Percentiles rank a stretch among this genome's conserved stretches.
Conservation (phyloP, 2,329 filamentous ascomycete genomes). For the Alternaria burnsii region DNA sequence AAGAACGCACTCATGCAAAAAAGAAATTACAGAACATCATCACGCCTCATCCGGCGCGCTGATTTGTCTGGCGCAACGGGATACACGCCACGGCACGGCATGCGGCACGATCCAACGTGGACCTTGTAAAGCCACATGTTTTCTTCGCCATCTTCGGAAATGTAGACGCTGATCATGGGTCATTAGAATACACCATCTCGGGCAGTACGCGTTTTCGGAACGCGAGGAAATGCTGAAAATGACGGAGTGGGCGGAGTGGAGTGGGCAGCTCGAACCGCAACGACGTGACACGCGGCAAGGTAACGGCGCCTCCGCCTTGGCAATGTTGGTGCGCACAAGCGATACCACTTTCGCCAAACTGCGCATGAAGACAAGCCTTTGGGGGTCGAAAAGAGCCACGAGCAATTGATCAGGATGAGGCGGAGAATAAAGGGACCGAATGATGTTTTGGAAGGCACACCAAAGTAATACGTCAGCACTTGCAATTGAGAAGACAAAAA, state of each 20-base stretch:
- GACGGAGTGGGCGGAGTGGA: background rate
- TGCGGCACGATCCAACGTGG: background rate
- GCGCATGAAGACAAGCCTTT: background rate
- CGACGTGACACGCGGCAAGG: background rate
- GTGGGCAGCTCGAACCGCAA: too few species aligned
- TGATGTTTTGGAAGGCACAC: background rate
- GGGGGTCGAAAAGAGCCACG: background rate
- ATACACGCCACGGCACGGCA: background rate
- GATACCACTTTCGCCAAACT: background rate
- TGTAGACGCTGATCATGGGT: background rate
- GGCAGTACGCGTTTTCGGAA: background rate
- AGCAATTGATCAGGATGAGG: background rate
- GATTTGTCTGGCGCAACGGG: background rate
- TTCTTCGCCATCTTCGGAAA: background rate
- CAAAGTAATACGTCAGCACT: background rate
- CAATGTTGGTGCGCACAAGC: background rate
- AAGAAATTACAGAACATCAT: background rate
- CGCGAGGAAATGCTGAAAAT: background rate
- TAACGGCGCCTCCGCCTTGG: background rate
- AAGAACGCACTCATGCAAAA: background rate
- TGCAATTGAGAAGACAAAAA: background rate
- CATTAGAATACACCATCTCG: background rate
- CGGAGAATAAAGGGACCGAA: background rate
- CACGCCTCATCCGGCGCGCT: background rate
- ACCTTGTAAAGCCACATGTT: background rate